Percentiles rank a stretch among this genome's conserved stretches.
These are phyloP conservation scores for Camillea tinctor DNA, from an alignment of 2,329 filamentous ascomycete genomes.

Conservation along the genomic window DNA sequence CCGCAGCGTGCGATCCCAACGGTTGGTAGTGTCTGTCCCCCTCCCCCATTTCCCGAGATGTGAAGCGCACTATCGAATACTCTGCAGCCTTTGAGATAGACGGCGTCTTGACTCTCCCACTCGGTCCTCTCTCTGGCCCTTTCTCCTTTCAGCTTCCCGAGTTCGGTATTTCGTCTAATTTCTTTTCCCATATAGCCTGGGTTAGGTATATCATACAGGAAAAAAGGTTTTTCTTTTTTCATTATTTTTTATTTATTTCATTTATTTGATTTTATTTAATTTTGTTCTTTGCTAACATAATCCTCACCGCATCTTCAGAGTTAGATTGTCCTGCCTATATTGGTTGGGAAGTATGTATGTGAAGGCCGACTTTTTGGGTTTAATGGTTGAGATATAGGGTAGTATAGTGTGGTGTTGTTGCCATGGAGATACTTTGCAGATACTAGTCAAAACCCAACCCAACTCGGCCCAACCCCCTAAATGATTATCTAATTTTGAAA, in stretches of 20 bases:
- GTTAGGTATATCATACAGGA: not conserved
- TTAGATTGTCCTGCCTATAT: not conserved
- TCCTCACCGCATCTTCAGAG: not conserved
- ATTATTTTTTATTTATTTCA: no score
- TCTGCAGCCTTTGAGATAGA: not conserved
- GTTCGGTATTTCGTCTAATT: not conserved
- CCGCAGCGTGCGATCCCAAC: no score
- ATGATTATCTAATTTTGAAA: no score
- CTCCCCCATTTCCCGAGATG: no score
- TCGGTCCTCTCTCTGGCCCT: not conserved
- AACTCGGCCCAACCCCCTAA: no score
- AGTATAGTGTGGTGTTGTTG: not conserved
- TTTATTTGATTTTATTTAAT: no score
- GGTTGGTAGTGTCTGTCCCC: no score
- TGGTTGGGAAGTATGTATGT: not conserved
- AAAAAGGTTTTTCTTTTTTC: no score
- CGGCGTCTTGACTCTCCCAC: not conserved
- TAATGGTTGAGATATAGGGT: not conserved
- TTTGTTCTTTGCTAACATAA: not conserved
- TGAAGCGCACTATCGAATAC: no score
- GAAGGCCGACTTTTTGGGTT: not conserved
- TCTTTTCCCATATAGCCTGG: not conserved
- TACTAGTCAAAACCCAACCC: not conserved
- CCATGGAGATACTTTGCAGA: not conserved
- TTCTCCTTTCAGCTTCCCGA: not conserved